A percentile compares a stretch with the other conserved stretches of the same genome.
phyloP scores from a whole-genome alignment of 2,329 filamentous ascomycete genomes.

The Colletotrichum lini region DNA sequence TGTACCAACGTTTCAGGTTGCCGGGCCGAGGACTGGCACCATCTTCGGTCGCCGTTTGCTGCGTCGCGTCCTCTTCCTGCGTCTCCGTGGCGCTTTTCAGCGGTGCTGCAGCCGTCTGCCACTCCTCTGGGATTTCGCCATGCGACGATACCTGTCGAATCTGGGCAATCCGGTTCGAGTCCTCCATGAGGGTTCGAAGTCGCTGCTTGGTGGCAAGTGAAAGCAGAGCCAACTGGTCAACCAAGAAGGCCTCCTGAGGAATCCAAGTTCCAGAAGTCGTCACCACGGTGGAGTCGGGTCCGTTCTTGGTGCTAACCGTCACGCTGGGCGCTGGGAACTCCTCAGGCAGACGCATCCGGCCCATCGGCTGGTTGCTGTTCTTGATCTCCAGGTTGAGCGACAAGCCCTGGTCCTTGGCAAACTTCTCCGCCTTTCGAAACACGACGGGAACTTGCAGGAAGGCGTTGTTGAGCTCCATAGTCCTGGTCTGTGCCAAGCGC shows the following conservation, averaged over 20 bases:
- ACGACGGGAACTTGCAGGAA: constrained; percentile 77
- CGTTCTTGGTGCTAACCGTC: constrained; percentile 68
- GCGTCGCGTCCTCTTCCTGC: constrained; percentile 41
- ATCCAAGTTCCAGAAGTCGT: constrained; percentile 78
- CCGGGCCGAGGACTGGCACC: constrained; percentile 68
- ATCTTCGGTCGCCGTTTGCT: constrained; percentile 56
- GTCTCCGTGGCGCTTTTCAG: constrained; percentile 52
- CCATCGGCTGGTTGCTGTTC: constrained; percentile 59
- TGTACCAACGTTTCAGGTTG: constrained; percentile 72
- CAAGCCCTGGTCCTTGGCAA: constrained; percentile 71
- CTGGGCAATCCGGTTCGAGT: constrained; percentile 78
- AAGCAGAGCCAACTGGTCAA: constrained; percentile 86
- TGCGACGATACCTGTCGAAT: constrained; percentile 84
- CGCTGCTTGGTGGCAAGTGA: constrained; percentile 88
- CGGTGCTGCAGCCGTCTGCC: constrained; percentile 77
- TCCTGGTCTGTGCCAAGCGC: constrained; percentile 70
- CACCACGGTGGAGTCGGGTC: constrained; percentile 75
- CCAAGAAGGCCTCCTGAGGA: constrained; percentile 80
- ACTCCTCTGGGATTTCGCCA: constrained; percentile 83
- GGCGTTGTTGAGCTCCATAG: constrained; percentile 80
- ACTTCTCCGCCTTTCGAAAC: constrained; percentile 71
- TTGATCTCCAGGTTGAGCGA: constrained; percentile 70
- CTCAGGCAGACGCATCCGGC: constrained; percentile 64
- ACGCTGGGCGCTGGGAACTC: constrained; percentile 67
- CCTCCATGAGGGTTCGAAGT: constrained; percentile 81